A percentile compares a stretch with the other conserved stretches of the same genome.
phyloP scores from a whole-genome alignment of 1,284 basidiomycete species.

The Ustilago crameri region DNA sequence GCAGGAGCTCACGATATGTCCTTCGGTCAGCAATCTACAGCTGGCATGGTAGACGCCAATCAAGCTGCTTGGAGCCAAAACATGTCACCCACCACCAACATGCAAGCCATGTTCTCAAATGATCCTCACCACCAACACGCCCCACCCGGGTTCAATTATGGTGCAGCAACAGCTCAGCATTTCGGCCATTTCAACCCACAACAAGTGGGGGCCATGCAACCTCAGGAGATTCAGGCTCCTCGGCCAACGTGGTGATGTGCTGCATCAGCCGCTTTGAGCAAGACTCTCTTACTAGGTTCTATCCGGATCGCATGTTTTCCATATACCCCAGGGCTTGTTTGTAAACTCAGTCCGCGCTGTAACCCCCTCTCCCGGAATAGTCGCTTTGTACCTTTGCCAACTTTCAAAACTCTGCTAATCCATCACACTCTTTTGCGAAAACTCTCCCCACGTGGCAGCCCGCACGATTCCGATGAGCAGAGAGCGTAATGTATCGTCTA shows the following conservation, averaged over 20 bases:
- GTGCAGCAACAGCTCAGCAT: constrained; percentile 8
- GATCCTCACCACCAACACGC: constrained; percentile 24
- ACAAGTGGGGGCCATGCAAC: constrained; percentile 24
- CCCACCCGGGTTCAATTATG: constrained; percentile 18
- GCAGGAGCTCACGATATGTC: background rate
- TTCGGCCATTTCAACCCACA: constrained; percentile 46
- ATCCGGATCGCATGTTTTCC: too few relatives aligned
- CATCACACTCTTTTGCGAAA: constrained; percentile 10
- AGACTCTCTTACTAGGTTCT: too few relatives aligned
- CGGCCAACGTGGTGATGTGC: constrained; percentile 27
- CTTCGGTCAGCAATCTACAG: constrained; percentile 4
- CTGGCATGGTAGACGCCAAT: constrained; percentile 16
- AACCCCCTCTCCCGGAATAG: background rate
- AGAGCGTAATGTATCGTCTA: too few relatives aligned
- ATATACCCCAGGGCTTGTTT: constrained; percentile 8
- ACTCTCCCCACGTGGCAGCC: background rate
- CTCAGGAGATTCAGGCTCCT: constrained; percentile 40
- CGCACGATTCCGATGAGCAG: too few relatives aligned
- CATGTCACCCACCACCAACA: constrained; percentile 17
- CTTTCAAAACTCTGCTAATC: background rate
- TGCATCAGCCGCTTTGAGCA: too few relatives aligned
- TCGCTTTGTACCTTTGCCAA: background rate
- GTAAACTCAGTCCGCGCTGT: background rate
- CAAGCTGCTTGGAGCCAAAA: constrained; percentile 28
- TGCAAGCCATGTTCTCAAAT: constrained; percentile 26